Conservation (phyloP, 805 yeast genomes). For the Vanderwaltozyma yarrowii region DNA sequence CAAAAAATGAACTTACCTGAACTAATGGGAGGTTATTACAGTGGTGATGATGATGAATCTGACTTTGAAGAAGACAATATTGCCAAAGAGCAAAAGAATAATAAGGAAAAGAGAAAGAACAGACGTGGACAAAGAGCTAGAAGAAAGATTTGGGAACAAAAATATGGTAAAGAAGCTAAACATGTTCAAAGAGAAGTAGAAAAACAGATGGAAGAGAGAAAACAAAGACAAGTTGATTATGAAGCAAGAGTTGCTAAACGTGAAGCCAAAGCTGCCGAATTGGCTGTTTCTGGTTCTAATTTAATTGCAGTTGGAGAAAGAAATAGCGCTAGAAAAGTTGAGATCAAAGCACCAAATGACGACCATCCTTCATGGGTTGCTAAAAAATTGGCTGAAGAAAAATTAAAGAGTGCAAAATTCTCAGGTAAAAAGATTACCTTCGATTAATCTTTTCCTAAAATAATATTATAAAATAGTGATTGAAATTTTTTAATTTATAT, state of each 20-base stretch:
- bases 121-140: constrained; percentile 97
- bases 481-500: too few species aligned
- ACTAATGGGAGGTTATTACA: constrained; percentile 68
- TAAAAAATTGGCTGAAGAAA: constrained; percentile 61
- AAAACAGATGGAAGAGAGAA: constrained; percentile 44
- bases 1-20: constrained; percentile 45
- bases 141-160: constrained; percentile 91
- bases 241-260: constrained; percentile 67
- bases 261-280: constrained; percentile 38
- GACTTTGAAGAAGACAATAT: constrained; percentile 41
- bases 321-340: constrained; percentile 8
- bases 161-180: constrained; percentile 74
- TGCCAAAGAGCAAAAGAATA: constrained; percentile 30
- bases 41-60: constrained; percentile 66
- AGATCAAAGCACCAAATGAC: constrained; percentile 5
- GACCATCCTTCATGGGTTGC: constrained; percentile 99
- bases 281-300: constrained; percentile 23
- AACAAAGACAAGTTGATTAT: constrained; percentile 49
- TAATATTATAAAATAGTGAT: too few species aligned
- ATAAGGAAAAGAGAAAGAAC: constrained; percentile 53
- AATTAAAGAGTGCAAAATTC: constrained; percentile 53
- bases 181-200: constrained; percentile 65
- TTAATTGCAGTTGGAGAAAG: constrained; percentile 7
- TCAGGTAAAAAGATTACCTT: constrained; percentile 79
- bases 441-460: too few species aligned